phyloP scores from a whole-genome alignment of 2,329 filamentous ascomycete species.

The Nothophoma quercina region DNA sequence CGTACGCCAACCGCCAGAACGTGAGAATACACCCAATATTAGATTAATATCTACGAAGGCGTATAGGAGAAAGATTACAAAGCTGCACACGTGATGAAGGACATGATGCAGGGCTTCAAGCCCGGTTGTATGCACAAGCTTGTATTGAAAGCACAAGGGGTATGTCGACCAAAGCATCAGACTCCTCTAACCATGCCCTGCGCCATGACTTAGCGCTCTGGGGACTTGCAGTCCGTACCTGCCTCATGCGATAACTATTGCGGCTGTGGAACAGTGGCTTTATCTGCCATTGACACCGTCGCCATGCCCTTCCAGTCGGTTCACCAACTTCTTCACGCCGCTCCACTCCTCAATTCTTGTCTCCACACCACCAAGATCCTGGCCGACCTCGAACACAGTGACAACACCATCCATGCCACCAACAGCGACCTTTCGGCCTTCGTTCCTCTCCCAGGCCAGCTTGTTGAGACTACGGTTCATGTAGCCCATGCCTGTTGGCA shows the following conservation, averaged over 20 bases:
- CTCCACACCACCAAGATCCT: constrained; percentile 84
- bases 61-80: too few relatives aligned
- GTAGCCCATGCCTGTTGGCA: constrained; percentile 61
- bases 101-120: neutral
- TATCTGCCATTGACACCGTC: constrained; percentile 37
- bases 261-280: neutral
- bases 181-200: constrained; percentile 13
- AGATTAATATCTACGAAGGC: too few relatives aligned
- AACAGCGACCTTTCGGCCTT: constrained; percentile 85
- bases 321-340: constrained; percentile 87
- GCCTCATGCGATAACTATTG: neutral
- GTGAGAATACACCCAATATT: neutral
- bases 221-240: neutral
- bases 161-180: constrained; percentile 20
- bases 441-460: constrained; percentile 88
- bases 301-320: constrained; percentile 67
- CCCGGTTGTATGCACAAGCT: neutral
- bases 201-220: neutral
- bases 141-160: constrained; percentile 17
- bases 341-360: constrained; percentile 90
- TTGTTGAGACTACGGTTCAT: constrained; percentile 91
- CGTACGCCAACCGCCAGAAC: neutral
- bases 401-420: constrained; percentile 91
- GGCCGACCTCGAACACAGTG: constrained; percentile 90
- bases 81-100: neutral